phyloP scores from a whole-genome alignment of 116 monocot species.

The Zostera marina region DNA sequence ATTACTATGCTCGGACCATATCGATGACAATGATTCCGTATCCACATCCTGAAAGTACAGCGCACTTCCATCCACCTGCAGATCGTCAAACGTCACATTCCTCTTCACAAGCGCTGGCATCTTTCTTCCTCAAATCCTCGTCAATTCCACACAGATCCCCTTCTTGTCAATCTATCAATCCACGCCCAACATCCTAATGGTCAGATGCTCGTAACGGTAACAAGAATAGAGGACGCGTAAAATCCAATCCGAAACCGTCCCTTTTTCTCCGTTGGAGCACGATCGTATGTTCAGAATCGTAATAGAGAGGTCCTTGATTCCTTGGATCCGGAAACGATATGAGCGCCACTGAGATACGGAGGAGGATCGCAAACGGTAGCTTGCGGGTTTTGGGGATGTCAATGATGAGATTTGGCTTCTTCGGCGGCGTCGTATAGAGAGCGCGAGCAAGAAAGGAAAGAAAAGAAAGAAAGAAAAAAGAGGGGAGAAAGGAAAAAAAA shows the following conservation, averaged over 20 bases:
- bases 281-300: neutral
- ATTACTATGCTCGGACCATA: conserved; percentile 67
- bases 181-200: neutral
- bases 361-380: neutral
- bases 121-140: neutral
- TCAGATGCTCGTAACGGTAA: neutral
- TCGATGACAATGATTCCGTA: conserved; percentile 5
- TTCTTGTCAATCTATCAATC: conserved; percentile 6
- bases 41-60: neutral
- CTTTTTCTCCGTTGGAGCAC: neutral
- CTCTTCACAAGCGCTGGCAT: conserved; percentile 12
- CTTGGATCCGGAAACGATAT: conserved; percentile 5
- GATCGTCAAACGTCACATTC: conserved; percentile 9
- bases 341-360: neutral
- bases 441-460: conserved; percentile 1
- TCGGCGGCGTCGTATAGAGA: conserved; percentile 6
- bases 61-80: neutral
- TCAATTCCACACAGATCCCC: conserved; percentile 13
- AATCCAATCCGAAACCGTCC: conserved; percentile 2
- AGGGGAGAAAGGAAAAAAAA: neutral
- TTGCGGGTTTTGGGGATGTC: neutral
- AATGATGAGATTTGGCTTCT: conserved; percentile 13
- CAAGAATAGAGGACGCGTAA: neutral
- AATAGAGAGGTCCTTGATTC: neutral
- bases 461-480: too few relatives aligned